Base-by-base conservation (phyloP, 202 grass and related monocot species). In the Saccharum hybrid region DNA sequence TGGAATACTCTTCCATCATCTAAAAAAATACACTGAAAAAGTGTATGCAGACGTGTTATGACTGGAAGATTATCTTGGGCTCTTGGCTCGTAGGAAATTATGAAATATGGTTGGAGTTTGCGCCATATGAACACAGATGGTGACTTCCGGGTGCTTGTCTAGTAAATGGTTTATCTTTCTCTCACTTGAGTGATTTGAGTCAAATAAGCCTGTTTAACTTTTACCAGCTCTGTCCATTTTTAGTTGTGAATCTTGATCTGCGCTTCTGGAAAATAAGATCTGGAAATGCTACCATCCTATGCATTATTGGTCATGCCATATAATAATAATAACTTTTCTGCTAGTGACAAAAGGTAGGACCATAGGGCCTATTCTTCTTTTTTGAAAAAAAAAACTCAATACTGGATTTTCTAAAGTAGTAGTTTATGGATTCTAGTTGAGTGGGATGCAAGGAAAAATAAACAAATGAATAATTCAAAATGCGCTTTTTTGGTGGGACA, bases 71-170 rank as follows among this genome's bases (percentile, higher is more conserved):
- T 78, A 46, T 83, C 59, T 30, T 73, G 14, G 45, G 18, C 54
- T 83, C 66, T 37, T 83, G 15, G 28, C 26, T 66, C 23, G 12
- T 66, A 72, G 34, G 33, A 77, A 83, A 72, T 11, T 56, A 39
- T 71, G 45, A 83, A 65, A 79, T 36, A 74, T 79, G 72, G 54
- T 51, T 23, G 62, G n/a, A n/a, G n/a, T n/a, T n/a, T 80, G 49
- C 48, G 30, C 45, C 51, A 80, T 80, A 80, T 74, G 59, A 54
- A 66, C 19, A 8, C 18, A 56, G 21, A 72, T 83, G 45, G 52
- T 26, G 56, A 18, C 34, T 72, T 43, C 11, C 2, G 23, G 8
- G 15, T 82, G 45, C n/a, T 41, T 22, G 59, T 22, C 7, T 66
- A 3, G 9, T 13, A 79, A 34, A n/a, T 30, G 9, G 3, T 6